A percentile compares a stretch with the other conserved stretches of the same genome.
Conservation (phyloP, 2,329 filamentous ascomycete genomes). For the Fusarium falciforme region DNA sequence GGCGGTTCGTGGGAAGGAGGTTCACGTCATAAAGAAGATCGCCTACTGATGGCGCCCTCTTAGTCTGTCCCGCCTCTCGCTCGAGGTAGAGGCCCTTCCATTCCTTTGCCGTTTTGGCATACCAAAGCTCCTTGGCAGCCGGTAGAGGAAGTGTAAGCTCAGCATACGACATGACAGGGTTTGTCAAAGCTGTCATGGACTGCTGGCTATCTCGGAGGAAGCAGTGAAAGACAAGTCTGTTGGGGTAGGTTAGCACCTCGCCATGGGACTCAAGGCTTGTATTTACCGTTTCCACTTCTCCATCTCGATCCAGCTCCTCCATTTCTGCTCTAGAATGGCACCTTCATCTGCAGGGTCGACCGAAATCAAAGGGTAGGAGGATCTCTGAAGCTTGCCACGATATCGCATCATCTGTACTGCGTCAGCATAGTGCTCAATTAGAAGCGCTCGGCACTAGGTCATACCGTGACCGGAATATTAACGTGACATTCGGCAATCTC, state of each 20-base stretch:
- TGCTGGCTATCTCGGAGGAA: slow-evolving; percentile 74
- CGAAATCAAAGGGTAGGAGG: slow-evolving; percentile 62
- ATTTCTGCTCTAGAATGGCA: slow-evolving; percentile 70
- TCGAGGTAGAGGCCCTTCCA: slow-evolving; percentile 73
- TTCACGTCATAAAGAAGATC: slow-evolving; percentile 69
- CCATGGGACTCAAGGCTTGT: background rate
- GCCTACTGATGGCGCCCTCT: slow-evolving; percentile 61
- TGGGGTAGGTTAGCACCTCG: slow-evolving; percentile 15
- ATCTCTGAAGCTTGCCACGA: slow-evolving; percentile 68
- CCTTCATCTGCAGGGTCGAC: slow-evolving; percentile 67
- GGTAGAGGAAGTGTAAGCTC: slow-evolving; percentile 76
- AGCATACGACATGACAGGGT: slow-evolving; percentile 74
- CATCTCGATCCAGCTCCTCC: slow-evolving; percentile 71
- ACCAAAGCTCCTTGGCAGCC: slow-evolving; percentile 71
- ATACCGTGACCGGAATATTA: slow-evolving; percentile 58
- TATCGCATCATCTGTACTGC: slow-evolving; percentile 62
- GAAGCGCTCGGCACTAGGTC: slow-evolving; percentile 13
- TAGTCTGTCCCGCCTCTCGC: slow-evolving; percentile 50
- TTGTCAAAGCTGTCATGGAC: slow-evolving; percentile 74
- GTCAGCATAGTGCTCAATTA: slow-evolving; percentile 21
- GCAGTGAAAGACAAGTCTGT: slow-evolving; percentile 70
- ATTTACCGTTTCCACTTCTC: slow-evolving; percentile 73
- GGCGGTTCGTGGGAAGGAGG: slow-evolving; percentile 60
- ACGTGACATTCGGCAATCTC: slow-evolving; percentile 65
- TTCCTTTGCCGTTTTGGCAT: slow-evolving; percentile 69